Conservation (phyloP, 2,329 filamentous ascomycete species). For the Aspergillus sp. region DNA sequence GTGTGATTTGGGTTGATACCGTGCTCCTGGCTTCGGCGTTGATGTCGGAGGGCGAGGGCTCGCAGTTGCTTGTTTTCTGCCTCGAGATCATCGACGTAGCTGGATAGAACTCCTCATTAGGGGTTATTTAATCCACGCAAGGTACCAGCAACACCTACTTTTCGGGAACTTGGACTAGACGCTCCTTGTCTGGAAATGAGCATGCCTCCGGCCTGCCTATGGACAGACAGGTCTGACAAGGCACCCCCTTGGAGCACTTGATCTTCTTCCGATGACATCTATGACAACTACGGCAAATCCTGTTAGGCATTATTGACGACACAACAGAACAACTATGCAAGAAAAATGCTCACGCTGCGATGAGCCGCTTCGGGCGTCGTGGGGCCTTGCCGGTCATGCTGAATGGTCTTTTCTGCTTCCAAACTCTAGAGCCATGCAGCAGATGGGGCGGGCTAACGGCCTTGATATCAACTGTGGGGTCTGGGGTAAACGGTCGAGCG, state of each 20-base stretch:
- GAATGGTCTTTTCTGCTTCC: background rate
- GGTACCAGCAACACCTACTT: background rate
- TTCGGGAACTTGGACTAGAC: slow-evolving; percentile 5
- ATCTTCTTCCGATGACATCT: slow-evolving; percentile 12
- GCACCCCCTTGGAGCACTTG: slow-evolving; percentile 12
- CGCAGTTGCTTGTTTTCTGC: slow-evolving; percentile 9
- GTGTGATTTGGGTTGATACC: background rate
- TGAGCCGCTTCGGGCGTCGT: slow-evolving; percentile 13
- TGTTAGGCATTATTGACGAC: background rate
- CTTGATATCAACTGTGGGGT: slow-evolving; percentile 13
- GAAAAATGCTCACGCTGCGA: slow-evolving; percentile 15
- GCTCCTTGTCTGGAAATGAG: slow-evolving; percentile 14
- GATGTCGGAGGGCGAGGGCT: background rate
- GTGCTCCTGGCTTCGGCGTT: background rate
- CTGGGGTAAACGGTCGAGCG: slow-evolving; percentile 9
- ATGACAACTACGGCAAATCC: slow-evolving; percentile 7
- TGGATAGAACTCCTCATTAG: background rate
- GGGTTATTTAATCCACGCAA: background rate
- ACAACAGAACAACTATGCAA: background rate
- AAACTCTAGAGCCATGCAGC: background rate
- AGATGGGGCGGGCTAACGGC: background rate
- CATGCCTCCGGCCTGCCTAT: slow-evolving; percentile 7
- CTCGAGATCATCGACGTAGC: slow-evolving; percentile 14
- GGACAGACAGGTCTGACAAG: slow-evolving; percentile 7
- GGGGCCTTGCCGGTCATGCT: slow-evolving; percentile 5